Evolutionary conservation across 2,329 filamentous ascomycete species (phyloP), one percentile per base, ranked within the genome.

Genomic region (Aspergillus phoenicis): DNA sequence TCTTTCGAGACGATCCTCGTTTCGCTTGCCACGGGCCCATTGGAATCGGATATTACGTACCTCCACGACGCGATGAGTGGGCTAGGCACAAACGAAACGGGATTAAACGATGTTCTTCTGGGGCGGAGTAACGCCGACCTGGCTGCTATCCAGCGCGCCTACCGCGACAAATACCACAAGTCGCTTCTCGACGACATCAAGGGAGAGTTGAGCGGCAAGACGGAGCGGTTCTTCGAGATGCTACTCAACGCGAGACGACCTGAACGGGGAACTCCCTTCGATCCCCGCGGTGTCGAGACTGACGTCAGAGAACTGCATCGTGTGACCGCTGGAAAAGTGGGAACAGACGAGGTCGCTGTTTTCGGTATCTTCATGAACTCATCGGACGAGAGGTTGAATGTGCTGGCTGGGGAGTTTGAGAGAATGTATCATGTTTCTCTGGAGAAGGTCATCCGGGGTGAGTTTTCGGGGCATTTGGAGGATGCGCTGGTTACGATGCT

Each of bases 401-500:
- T 91, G 28, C 90, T 96, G 61, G 82, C 84, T 2, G 83, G 88
- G 59, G 83, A 86, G 1, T 96, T 94, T 75, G 83, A 87, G 71
- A 81, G 85, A 57, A 87, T 86, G 67, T 94, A 91, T 72, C 85
- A 86, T 33, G 85, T 88, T 11, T 39, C 53, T n/a, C 57, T 66
- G 20, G 64, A 61, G 33, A 60, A 58, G 56, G 59, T 62, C 13
- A 45, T 66, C 36, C 49, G 55, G 48, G 58, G 84, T 79, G 88
- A 93, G 71, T 95, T 96, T 75, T 89, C 86, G 0, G 91, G 91
- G 1, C 91, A 96, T 72, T 94, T 96, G 90, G 82, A 92, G 72
- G 84, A 89, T 8, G 91, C 90, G 0, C 83, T 96, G 0, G 78
- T 91, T n/a, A 88, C 85, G 72, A 89, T 94, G 73, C 78, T 95